phyloP scores from a whole-genome alignment of 768 basidiomycete species.

The Russula earlei region DNA sequence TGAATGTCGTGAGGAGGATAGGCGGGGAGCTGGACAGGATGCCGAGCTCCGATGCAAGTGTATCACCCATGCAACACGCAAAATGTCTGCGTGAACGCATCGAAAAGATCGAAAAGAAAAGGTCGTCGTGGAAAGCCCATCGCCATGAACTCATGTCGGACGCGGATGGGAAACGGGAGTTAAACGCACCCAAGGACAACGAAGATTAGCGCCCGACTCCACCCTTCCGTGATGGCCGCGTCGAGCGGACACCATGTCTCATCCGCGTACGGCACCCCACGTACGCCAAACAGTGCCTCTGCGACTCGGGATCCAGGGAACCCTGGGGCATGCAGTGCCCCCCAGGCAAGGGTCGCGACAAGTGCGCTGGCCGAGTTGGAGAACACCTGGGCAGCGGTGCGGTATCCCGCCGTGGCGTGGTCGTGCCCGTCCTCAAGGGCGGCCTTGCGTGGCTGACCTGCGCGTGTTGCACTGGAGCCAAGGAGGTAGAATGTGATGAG shows the following conservation, averaged over 20 bases:
- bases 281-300: conserved; percentile 15
- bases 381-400: conserved; percentile 72
- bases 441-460: conserved; percentile 67
- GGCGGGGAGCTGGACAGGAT: conserved; percentile 67
- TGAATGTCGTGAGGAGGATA: conserved; percentile 68
- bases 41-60: conserved; percentile 87
- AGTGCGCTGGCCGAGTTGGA: conserved; percentile 67
- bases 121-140: background rate
- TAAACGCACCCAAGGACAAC: conserved; percentile 51
- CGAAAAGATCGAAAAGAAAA: too few relatives aligned
- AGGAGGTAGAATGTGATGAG: conserved; percentile 72
- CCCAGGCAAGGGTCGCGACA: conserved; percentile 54
- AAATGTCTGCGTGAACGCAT: conserved; percentile 50
- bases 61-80: conserved; percentile 84
- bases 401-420: conserved; percentile 53
- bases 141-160: background rate
- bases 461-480: conserved; percentile 80
- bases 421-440: conserved; percentile 72
- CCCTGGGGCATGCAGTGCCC: conserved; percentile 41
- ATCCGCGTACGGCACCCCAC: conserved; percentile 28
- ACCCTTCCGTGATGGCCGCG: conserved; percentile 34
- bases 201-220: conserved; percentile 56
- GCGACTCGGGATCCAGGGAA: conserved; percentile 23
- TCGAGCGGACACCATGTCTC: conserved; percentile 56
- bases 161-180: background rate